Percentiles rank a stretch among this genome's conserved stretches.
These are phyloP conservation scores for Thielaviopsis populi DNA, from an alignment of 2,329 filamentous ascomycete species.

Conservation along the genomic window DNA sequence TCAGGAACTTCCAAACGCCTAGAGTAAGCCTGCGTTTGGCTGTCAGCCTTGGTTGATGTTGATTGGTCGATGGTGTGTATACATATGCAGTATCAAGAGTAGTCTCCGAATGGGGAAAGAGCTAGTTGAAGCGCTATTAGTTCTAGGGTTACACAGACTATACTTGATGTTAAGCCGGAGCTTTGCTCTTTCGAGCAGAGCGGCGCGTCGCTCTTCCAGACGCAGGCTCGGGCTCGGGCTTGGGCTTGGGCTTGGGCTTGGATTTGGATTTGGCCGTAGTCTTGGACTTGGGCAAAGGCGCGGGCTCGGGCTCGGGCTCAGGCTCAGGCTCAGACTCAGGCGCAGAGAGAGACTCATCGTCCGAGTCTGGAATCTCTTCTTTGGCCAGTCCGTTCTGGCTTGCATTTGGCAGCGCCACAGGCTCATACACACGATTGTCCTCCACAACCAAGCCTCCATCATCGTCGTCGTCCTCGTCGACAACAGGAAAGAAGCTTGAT, in stretches of 20 bases:
- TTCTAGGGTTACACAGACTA: not conserved
- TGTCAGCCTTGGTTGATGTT: not conserved
- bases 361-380: not conserved
- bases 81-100: not conserved
- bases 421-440: not conserved
- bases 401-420: not conserved
- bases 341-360: not conserved
- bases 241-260: not conserved
- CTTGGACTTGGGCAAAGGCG: no score
- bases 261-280: not conserved
- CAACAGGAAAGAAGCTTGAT: slow-evolving; percentile 35
- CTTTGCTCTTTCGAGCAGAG: not conserved
- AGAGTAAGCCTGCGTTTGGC: not conserved
- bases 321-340: not conserved
- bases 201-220: not conserved
- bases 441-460: slow-evolving; percentile 20
- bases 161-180: not conserved
- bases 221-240: not conserved
- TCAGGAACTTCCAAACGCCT: not conserved
- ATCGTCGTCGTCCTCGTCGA: slow-evolving; percentile 30
- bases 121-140: not conserved
- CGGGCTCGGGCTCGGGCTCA: not conserved
- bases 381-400: not conserved
- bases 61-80: not conserved
- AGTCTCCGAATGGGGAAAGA: not conserved